Conservation (phyloP, 2,329 filamentous ascomycete genomes). For the Clonostachys rhizophaga region DNA sequence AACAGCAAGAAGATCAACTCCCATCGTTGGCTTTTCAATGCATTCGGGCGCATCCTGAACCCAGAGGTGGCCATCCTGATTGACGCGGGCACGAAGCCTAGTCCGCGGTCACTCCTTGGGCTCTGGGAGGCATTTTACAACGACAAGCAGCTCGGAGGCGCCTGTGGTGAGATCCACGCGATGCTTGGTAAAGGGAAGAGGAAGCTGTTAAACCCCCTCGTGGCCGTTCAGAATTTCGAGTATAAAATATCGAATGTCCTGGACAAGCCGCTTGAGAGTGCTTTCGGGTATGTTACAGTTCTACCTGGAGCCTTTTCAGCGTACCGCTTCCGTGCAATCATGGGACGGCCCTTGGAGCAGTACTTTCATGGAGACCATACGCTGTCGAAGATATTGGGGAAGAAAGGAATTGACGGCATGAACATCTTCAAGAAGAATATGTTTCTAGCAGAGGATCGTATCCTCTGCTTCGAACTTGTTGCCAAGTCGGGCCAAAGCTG, state of each 20-base stretch:
- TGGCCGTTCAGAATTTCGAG: conserved; percentile 91
- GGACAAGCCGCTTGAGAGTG: conserved; percentile 87
- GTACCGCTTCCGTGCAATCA: conserved; percentile 90
- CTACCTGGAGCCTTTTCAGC: conserved; percentile 93
- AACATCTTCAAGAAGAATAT: conserved; percentile 99
- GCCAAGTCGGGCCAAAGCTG: conserved; percentile 95
- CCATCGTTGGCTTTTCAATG: conserved; percentile 92
- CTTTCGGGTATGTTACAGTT: conserved; percentile 91
- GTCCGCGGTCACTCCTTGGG: conserved; percentile 75
- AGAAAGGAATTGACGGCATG: conserved; percentile 97
- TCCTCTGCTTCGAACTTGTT: conserved; percentile 92
- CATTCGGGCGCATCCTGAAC: conserved; percentile 87
- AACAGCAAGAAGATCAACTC: conserved; percentile 99
- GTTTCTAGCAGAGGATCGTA: conserved; percentile 98
- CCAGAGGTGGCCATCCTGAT: conserved; percentile 89
- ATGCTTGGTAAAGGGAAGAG: conserved; percentile 83
- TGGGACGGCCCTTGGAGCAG: conserved; percentile 87
- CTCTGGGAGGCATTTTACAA: conserved; percentile 84
- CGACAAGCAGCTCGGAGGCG: conserved; percentile 33
- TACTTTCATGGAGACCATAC: conserved; percentile 98
- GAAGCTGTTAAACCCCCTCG: conserved; percentile 85
- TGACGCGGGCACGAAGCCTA: conserved; percentile 89
- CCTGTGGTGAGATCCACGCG: conserved; percentile 71
- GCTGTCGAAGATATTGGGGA: conserved; percentile 81
- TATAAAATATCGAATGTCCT: conserved; percentile 98